A percentile compares a stretch with the other conserved stretches of the same genome.
phyloP scores from a whole-genome alignment of 202 grass and related monocot genomes.

The Dendrocalamus latiflorus region DNA sequence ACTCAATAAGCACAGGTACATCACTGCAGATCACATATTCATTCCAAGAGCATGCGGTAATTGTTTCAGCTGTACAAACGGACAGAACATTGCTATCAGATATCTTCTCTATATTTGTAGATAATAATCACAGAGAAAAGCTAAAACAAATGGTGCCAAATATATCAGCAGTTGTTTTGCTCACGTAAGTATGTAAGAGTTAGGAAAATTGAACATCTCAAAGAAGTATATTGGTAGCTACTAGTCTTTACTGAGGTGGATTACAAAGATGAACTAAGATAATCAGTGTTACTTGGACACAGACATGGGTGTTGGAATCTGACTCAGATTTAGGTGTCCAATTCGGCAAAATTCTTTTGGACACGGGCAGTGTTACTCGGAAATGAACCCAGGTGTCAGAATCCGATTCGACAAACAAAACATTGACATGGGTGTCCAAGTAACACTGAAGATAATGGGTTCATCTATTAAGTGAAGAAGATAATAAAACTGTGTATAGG shows the following conservation, averaged over 20 bases:
- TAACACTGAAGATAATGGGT: too few relatives aligned
- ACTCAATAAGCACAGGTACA: slow-evolving; percentile 77
- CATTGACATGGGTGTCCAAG: too few relatives aligned
- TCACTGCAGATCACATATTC: slow-evolving; percentile 69
- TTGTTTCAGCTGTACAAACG: too few relatives aligned
- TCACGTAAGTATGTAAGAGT: too few relatives aligned
- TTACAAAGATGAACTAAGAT: not conserved
- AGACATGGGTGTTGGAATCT: too few relatives aligned
- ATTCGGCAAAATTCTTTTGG: too few relatives aligned
- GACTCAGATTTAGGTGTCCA: too few relatives aligned
- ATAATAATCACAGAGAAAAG: not conserved
- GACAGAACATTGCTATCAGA: slow-evolving; percentile 18
- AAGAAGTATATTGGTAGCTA: not conserved
- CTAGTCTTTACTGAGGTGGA: not conserved
- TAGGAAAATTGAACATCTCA: not conserved
- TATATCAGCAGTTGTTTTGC: not conserved
- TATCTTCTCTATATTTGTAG: slow-evolving; percentile 5
- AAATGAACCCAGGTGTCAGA: too few relatives aligned
- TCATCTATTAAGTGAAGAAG: not conserved
- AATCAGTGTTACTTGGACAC: too few relatives aligned
- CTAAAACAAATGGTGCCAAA: not conserved
- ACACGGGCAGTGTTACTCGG: too few relatives aligned
- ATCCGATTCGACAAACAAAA: too few relatives aligned
- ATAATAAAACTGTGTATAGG: not conserved
- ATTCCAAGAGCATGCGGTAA: too few relatives aligned